A percentile compares a stretch with the other conserved stretches of the same genome.
These are phyloP conservation scores for Dalbergia oliveri DNA, from an alignment of 306 rosid genomes.

Conservation along the genomic window DNA sequence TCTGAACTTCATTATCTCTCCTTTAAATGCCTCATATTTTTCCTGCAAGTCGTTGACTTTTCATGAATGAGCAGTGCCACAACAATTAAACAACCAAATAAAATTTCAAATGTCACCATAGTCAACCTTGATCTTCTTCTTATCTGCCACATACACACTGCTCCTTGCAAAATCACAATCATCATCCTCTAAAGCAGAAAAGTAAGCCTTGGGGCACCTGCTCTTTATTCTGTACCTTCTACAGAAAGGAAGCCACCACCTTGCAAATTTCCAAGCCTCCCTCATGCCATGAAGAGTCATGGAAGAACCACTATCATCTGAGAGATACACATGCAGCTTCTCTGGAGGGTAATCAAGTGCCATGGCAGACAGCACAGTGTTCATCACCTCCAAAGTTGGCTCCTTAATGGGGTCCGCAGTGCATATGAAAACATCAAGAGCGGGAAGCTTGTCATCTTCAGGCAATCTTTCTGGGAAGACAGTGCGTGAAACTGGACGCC, in stretches of 20 bases:
- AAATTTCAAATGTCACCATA: neutral
- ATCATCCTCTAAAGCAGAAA: slow-evolving; percentile 51
- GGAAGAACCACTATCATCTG: slow-evolving; percentile 73
- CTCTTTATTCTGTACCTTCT: slow-evolving; percentile 50
- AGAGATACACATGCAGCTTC: slow-evolving; percentile 74
- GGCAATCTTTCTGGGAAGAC: slow-evolving; percentile 68
- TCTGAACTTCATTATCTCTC: slow-evolving; percentile 44
- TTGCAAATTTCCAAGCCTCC: slow-evolving; percentile 64
- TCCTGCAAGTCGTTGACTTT: slow-evolving; percentile 52
- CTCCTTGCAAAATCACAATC: slow-evolving; percentile 37
- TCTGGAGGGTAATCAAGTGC: slow-evolving; percentile 73
- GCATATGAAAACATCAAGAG: slow-evolving; percentile 74
- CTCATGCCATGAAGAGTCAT: slow-evolving; percentile 55
- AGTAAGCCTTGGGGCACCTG: slow-evolving; percentile 71
- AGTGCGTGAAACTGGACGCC: slow-evolving; percentile 62
- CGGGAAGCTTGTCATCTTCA: slow-evolving; percentile 61
- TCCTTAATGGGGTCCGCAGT: slow-evolving; percentile 73
- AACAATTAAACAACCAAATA: neutral
- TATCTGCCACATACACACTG: slow-evolving; percentile 50
- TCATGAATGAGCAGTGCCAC: slow-evolving; percentile 6
- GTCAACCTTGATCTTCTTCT: slow-evolving; percentile 52
- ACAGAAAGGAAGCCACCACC: slow-evolving; percentile 79
- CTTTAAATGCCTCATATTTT: slow-evolving; percentile 55
- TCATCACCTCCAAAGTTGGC: slow-evolving; percentile 76
- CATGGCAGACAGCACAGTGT: slow-evolving; percentile 75